Percentiles rank a stretch among this genome's conserved stretches.
These are phyloP conservation scores for Panicum hallii DNA, from an alignment of 202 grass and related monocot genomes.

Conservation along the genomic window DNA sequence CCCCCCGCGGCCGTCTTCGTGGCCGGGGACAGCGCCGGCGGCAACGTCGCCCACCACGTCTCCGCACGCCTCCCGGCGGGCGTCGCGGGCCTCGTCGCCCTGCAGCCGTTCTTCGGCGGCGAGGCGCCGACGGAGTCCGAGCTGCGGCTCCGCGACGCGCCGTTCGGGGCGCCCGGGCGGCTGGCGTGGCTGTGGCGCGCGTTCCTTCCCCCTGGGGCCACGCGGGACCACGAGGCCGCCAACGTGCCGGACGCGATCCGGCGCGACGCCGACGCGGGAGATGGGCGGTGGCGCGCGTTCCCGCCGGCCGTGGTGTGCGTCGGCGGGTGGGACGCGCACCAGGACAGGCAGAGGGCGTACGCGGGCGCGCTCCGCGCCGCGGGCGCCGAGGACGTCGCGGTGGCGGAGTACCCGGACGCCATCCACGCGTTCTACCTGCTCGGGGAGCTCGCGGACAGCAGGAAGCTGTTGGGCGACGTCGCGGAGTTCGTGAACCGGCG, in stretches of 20 bases:
- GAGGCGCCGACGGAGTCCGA: constrained; percentile 62
- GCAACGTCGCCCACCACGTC: constrained; percentile 75
- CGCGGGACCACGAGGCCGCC: constrained; percentile 64
- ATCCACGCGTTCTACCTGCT: constrained; percentile 71
- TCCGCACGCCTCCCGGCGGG: constrained; percentile 18
- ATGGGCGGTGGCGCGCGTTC: constrained; percentile 26
- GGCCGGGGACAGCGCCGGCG: constrained; percentile 73
- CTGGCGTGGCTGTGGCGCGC: constrained; percentile 69
- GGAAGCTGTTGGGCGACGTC: constrained; percentile 40
- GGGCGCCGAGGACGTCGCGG: constrained; percentile 38
- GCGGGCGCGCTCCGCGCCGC: constrained; percentile 47
- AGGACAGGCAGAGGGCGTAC: constrained; percentile 71
- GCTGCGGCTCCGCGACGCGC: constrained; percentile 40
- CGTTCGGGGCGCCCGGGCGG: constrained; percentile 50
- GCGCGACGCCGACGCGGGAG: constrained; percentile 8
- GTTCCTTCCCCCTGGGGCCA: constrained; percentile 66
- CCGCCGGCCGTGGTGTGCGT: constrained; percentile 66
- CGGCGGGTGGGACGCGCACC: constrained; percentile 67
- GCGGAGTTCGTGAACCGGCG: constrained; percentile 57
- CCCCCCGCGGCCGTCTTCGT: constrained; percentile 59
- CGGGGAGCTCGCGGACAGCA: constrained; percentile 42
- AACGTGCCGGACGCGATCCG: constrained; percentile 47
- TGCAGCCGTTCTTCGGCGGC: constrained; percentile 78
- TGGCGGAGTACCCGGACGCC: constrained; percentile 62
- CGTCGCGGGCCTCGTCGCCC: constrained; percentile 56